Conservation (phyloP, 148 eudicot genomes). For the Silene conica region DNA sequence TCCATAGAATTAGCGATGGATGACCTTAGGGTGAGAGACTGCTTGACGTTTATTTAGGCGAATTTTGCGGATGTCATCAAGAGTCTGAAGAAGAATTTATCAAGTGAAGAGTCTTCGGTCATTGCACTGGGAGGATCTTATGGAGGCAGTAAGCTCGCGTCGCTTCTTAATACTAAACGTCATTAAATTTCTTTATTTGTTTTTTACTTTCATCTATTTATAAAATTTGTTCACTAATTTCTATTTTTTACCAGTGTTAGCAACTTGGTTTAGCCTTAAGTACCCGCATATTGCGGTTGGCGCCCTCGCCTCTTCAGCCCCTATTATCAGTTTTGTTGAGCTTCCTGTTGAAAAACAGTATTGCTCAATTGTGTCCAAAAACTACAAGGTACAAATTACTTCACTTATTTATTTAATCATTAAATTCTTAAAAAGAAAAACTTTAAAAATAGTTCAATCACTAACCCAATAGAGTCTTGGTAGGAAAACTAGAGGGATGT, state of each 20-base stretch:
- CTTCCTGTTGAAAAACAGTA: neutral
- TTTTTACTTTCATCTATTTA: too few relatives aligned
- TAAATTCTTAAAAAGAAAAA: too few relatives aligned
- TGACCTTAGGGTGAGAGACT: neutral
- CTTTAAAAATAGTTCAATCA: too few relatives aligned
- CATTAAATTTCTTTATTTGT: too few relatives aligned
- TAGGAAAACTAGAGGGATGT: too few relatives aligned
- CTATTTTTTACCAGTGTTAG: neutral
- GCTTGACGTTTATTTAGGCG: neutral
- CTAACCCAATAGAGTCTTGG: too few relatives aligned
- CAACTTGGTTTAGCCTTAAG: constrained; percentile 5
- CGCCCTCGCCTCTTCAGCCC: constrained; percentile 5
- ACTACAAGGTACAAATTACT: too few relatives aligned
- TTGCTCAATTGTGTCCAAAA: neutral
- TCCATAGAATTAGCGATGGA: neutral
- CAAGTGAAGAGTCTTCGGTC: neutral
- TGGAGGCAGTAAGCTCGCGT: too few relatives aligned
- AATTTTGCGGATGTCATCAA: neutral
- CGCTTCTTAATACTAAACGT: too few relatives aligned
- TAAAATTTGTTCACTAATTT: neutral
- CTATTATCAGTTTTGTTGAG: neutral
- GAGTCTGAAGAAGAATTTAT: neutral
- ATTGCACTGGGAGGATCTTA: too few relatives aligned
- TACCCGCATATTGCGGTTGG: constrained; percentile 7
- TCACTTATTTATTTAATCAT: too few relatives aligned